Evolutionary conservation across 2,329 filamentous ascomycete genomes (phyloP).

Genomic region (Exophiala sp.): DNA sequence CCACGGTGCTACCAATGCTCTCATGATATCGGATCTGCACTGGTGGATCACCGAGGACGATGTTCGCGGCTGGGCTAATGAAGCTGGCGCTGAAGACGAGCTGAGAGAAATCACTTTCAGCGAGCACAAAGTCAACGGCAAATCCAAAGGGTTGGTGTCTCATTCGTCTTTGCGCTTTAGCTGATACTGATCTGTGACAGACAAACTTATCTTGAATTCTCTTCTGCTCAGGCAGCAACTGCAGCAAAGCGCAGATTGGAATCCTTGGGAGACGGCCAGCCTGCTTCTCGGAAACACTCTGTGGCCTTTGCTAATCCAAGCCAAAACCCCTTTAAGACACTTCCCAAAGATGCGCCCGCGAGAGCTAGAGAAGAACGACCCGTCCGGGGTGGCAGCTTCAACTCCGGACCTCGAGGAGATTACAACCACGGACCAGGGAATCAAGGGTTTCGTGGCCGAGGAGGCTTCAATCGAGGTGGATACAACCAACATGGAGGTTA

Average conservation of each 20-base stretch:
- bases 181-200: conserved; percentile 34
- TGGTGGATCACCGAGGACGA: conserved; percentile 99
- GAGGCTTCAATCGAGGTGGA: conserved; percentile 48
- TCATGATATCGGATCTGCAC: conserved; percentile 84
- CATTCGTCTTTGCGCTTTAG: not conserved
- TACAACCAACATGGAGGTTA: conserved; percentile 38
- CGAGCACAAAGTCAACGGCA: conserved; percentile 98
- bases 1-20: conserved; percentile 62
- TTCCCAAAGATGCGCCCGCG: conserved; percentile 81
- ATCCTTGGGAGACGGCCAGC: conserved; percentile 53
- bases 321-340: conserved; percentile 82
- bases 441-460: conserved; percentile 53
- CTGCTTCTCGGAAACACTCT: conserved; percentile 61
- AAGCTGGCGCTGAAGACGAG: conserved; percentile 77
- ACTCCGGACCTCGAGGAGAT: conserved; percentile 36
- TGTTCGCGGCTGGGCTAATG: conserved; percentile 77
- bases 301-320: conserved; percentile 73
- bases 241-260: conserved; percentile 82
- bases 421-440: conserved; percentile 46
- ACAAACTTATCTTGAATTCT: conserved; percentile 81
- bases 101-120: conserved; percentile 93
- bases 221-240: conserved; percentile 76
- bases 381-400: conserved; percentile 45
- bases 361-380: conserved; percentile 61
- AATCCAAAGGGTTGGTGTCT: conserved; percentile 82